Conservation (phyloP, 495 filamentous ascomycete species). For the Aspergillus biplanus region DNA sequence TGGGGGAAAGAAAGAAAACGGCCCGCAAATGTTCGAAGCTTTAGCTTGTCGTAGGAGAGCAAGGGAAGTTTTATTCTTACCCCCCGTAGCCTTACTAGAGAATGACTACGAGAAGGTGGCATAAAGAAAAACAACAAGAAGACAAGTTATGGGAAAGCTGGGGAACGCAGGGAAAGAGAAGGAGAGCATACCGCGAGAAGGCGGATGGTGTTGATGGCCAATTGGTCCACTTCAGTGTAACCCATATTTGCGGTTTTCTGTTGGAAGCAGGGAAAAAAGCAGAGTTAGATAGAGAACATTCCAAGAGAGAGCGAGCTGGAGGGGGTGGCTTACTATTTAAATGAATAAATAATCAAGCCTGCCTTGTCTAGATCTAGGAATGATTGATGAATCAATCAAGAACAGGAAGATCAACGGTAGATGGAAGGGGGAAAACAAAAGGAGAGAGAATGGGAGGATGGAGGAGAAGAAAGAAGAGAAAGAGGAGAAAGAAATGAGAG, state of each 20-base stretch:
- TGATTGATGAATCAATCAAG: conserved; percentile 10
- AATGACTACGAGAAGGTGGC: background rate
- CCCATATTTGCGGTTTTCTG: conserved; percentile 72
- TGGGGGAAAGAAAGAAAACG: background rate
- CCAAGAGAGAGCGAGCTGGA: conserved; percentile 8
- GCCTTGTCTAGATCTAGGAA: conserved; percentile 11
- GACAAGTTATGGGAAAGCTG: conserved; percentile 4
- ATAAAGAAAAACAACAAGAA: background rate
- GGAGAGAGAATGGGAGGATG: conserved; percentile 16
- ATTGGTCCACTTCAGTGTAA: conserved; percentile 81
- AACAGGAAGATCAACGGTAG: conserved; percentile 14
- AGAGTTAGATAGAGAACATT: conserved; percentile 13
- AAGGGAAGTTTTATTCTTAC: background rate
- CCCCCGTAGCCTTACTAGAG: background rate
- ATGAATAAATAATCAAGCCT: conserved; percentile 14
- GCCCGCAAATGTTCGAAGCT: background rate
- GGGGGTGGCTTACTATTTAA: conserved; percentile 19
- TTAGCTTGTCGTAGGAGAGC: conserved; percentile 1
- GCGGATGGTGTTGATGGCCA: conserved; percentile 97
- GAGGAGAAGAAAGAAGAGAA: conserved; percentile 27
- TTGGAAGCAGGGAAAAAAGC: conserved; percentile 6
- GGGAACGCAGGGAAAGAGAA: conserved; percentile 19
- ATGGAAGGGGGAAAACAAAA: conserved; percentile 18
- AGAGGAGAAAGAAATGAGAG: conserved; percentile 29
- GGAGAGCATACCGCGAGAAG: conserved; percentile 74